Base-by-base conservation (phyloP, 1,139 yeast genomes). In the Spencermartinsiella ligniputridi region DNA sequence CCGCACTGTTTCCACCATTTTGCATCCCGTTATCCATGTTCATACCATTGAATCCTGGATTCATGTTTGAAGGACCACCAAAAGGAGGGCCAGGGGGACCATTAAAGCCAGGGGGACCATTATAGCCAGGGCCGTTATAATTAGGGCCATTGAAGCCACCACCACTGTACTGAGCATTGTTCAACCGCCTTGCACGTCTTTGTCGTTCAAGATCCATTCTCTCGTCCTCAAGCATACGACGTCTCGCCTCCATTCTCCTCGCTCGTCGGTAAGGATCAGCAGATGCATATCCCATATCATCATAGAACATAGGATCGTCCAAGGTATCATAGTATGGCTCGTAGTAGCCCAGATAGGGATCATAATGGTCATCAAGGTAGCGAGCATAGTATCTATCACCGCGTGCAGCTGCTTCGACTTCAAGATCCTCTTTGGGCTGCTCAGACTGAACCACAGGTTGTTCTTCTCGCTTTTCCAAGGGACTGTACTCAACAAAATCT, bases 401-500 rank as follows among this genome's bases (percentile, higher is more conserved):
- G 29, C 15, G 25, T 3, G 17, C n/a, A 5, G 36, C 36, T 13
- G 22, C 20, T 20, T 33, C 20, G 20, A 19, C 36, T 6, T 27
- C 32, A 27, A 27, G 13, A 27, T 27, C 32, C 9, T 22, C 25
- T n/a, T 24, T 9, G 12, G 29, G 29, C 29, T 9, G 34, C 15
- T 30, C 34, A n/a, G 15, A 30, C n/a, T n/a, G n/a, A n/a, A n/a
- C n/a, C 6, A 13, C 37, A 20, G n/a, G 20, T 8, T 13, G 37
- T 18, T 17, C 29, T 3, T 40, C 43, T 19, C 43, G 25, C 43
- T 40, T 35, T 18, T 35, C 43, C 11, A 40, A 20, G 15, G 33
- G 24, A 16, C 37, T 2, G 18, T 29, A 32, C 6, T 40, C 42
- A 13, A 32, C 36, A 6, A 32, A 29, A 19, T 18, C 9, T 4